phyloP scores from a whole-genome alignment of 73 alveolate species.

The Blepharisma stoltei region DNA sequence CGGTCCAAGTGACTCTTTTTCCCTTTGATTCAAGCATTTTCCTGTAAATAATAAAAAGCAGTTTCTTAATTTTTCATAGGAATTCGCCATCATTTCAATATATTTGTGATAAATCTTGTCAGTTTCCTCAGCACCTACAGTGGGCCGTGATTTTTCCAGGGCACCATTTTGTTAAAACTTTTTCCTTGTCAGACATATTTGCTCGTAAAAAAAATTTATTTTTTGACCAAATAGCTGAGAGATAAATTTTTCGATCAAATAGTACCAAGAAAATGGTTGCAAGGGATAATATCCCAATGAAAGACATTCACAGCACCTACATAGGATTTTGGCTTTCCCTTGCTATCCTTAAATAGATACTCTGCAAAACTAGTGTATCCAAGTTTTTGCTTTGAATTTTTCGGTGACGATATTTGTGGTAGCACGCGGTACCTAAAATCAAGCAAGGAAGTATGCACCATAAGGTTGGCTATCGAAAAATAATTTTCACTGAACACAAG shows the following conservation, averaged over 20 bases:
- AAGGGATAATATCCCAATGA: too few relatives aligned
- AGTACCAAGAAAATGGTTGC: too few relatives aligned
- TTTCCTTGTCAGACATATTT: too few relatives aligned
- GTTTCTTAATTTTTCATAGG: slow-evolving; percentile 54
- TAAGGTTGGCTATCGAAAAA: slow-evolving; percentile 55
- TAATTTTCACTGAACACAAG: slow-evolving; percentile 64
- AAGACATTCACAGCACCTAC: slow-evolving; percentile 36
- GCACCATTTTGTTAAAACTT: not conserved
- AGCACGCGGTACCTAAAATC: slow-evolving; percentile 43
- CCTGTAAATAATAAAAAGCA: slow-evolving; percentile 43
- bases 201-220: too few relatives aligned
- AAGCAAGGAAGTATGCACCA: slow-evolving; percentile 46
- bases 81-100: slow-evolving; percentile 37
- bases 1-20: slow-evolving; percentile 37
- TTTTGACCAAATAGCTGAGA: too few relatives aligned
- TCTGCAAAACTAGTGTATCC: slow-evolving; percentile 18
- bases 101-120: slow-evolving; percentile 49
- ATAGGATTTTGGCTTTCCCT: slow-evolving; percentile 13
- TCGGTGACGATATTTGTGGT: not conserved
- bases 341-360: not conserved
- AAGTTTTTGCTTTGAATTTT: not conserved
- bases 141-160: slow-evolving; percentile 38
- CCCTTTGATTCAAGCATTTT: slow-evolving; percentile 44
- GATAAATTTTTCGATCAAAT: too few relatives aligned
- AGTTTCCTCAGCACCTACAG: slow-evolving; percentile 39